Percentiles rank a stretch among this genome's conserved stretches.
Evolutionary conservation across 2,329 filamentous ascomycete species (phyloP).

Genomic region (Cyphellophora europaea): DNA sequence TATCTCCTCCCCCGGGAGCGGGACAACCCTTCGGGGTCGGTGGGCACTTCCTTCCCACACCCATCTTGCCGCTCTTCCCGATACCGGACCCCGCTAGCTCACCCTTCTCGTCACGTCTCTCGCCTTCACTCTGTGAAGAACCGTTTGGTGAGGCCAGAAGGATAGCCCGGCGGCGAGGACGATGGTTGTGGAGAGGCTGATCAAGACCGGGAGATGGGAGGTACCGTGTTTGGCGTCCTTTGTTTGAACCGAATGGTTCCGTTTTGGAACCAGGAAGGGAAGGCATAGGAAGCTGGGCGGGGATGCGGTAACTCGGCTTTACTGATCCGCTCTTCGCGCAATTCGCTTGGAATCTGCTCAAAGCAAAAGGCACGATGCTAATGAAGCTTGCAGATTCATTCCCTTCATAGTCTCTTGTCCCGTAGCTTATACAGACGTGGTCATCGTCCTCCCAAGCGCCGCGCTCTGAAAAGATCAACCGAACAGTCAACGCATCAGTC

Average conservation of each 20-base stretch:
- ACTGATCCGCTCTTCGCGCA: constrained; percentile 11
- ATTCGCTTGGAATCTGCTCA: too few species aligned
- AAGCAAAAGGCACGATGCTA: too few species aligned
- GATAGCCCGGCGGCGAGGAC: not conserved
- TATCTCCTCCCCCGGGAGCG: constrained; percentile 25
- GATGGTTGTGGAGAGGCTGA: constrained; percentile 1
- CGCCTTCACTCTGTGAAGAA: too few species aligned
- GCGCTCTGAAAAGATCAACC: too few species aligned
- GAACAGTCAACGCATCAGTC: not conserved
- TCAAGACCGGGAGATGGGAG: constrained; percentile 10
- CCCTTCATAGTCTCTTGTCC: too few species aligned
- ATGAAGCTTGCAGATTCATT: too few species aligned
- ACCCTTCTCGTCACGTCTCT: too few species aligned
- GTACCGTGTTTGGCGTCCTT: too few species aligned
- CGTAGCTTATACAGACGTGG: too few species aligned
- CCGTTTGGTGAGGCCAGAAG: too few species aligned
- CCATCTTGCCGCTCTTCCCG: constrained; percentile 26
- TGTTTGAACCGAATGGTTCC: not conserved
- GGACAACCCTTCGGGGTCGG: constrained; percentile 21
- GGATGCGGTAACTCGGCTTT: constrained; percentile 19
- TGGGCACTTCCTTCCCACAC: constrained; percentile 17
- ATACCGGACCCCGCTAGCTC: constrained; percentile 31
- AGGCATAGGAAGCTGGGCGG: constrained; percentile 8
- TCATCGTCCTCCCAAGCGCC: too few species aligned
- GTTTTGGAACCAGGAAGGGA: not conserved